A percentile compares a stretch with the other conserved stretches of the same genome.
Evolutionary conservation across 176 grass and related monocot genomes (phyloP).

Genomic region (Stipa capillata): DNA sequence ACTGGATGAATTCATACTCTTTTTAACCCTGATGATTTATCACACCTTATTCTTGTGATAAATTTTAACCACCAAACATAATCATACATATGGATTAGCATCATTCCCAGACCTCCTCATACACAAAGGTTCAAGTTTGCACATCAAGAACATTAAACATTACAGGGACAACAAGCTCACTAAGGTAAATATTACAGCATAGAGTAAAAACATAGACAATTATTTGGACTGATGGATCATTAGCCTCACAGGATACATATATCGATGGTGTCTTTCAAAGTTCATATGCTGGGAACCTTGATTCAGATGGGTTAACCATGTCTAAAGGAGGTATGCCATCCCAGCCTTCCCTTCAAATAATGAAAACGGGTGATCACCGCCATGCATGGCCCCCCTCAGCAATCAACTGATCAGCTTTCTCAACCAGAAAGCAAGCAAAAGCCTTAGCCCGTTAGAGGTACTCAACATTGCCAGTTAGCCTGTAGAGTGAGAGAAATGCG

Average conservation of each 20-base stretch:
- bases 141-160: not conserved
- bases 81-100: too few relatives aligned
- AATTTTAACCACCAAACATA: too few relatives aligned
- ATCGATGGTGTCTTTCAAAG: slow-evolving; percentile 27
- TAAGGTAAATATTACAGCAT: not conserved
- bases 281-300: slow-evolving; percentile 75
- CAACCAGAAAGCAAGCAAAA: slow-evolving; percentile 71
- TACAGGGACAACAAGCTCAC: slow-evolving; percentile 1
- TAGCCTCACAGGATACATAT: not conserved
- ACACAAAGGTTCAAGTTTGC: not conserved
- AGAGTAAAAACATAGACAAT: not conserved
- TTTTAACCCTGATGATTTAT: not conserved
- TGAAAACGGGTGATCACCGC: slow-evolving; percentile 75
- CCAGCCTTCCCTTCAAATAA: slow-evolving; percentile 90
- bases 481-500: slow-evolving; percentile 66
- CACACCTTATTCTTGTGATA: too few relatives aligned
- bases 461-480: slow-evolving; percentile 50
- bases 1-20: too few relatives aligned
- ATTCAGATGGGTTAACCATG: slow-evolving; percentile 58
- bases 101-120: too few relatives aligned
- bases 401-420: slow-evolving; percentile 56
- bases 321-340: slow-evolving; percentile 80
- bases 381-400: slow-evolving; percentile 59
- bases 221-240: not conserved
- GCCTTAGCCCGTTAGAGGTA: slow-evolving; percentile 82